Base-by-base conservation (phyloP, 331 rosid genomes). In the Arachis monticola region DNA sequence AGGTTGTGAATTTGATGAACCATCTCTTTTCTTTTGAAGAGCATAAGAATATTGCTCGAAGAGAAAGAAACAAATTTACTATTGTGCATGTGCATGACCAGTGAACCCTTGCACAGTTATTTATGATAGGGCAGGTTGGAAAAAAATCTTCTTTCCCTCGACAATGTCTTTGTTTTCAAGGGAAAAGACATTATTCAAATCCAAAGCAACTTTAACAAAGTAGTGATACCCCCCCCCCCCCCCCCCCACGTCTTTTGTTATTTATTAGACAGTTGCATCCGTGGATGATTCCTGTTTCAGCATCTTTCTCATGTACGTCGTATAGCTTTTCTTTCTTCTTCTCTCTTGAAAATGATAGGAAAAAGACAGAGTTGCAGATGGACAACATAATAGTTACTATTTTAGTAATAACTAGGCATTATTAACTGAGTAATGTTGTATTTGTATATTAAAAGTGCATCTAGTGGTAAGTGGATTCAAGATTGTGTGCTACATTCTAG, bases 1-100 rank as follows among this genome's bases (percentile, higher is more conserved):
- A 35, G 4, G 42, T 31, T 14, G 2, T 11, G 17, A 5, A 17
- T 22, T 71, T 71, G 35, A 3, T 71, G 35, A 3, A 46, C 63
- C 22, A 7, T 60, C 67, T 47, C 17, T n/a, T 73, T 72, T 45
- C 14, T 56, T 30, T 44, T 11, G 2, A 7, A 45, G 14, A 72
- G 8, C 57, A 71, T 38, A 53, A 31, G 8, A 38, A 45, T 70
- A 2, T 1, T 41, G 65, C 41, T 70, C 9, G 46, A 55, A 56
- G 65, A 56, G 75, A 44, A 64, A 65, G 44, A 68, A 35, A 14
- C 57, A 66, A 65, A 45, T 47, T 47, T 46, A 11, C 44, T 30
- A 27, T 6, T 51, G 60, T 51, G 8, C 52, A 31, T 51, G 60
- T 51, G 8, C 52, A 31, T 12, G 46, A 48, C 11, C 3, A 40